Base-by-base conservation (phyloP, 768 basidiomycete genomes). In the Tylopilus rubrobrunneus region DNA sequence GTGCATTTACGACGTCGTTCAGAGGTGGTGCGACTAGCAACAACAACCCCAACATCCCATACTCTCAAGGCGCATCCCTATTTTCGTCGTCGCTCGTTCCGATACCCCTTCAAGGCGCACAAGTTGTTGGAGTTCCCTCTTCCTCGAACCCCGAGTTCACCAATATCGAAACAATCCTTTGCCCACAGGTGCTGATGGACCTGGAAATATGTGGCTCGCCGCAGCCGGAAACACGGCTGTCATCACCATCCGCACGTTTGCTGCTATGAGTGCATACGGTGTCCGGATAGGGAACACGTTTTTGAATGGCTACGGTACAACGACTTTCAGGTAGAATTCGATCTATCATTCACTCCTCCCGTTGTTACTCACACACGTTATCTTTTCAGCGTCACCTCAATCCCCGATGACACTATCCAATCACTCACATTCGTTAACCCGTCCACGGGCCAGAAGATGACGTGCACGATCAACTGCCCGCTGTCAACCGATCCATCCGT, bases 241-340 rank as follows among this genome's bases (percentile, higher is more conserved):
- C 51, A 80, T 98, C 59, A 92, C 87, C 28, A 75, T 92, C 42
- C 78, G 87, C 53, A 79, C 85, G n/a, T 90, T 87, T 65, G 74
- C 83, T 27, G 87, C 78, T 64, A 80, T 90, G 52, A 83, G 80
- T 46, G 88, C 84, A 4, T 84, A 77, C 52, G 97, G 96, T 6
- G 67, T 98, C 45, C 84, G 97, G 44, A 74, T 99, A 28, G 95
- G 93, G 27, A 98, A 99, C 72, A 95, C 93, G 8, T 91, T 96
- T 70, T 77, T 85, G 57, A 71, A 77, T 48, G 81, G 85, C 49
- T 85, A 89, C 60, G 88, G 93, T 40, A 96, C 96, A 1, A 89
- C 83, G n/a, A 79, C 76, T 5, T 99, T 99, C 72, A 87, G 81
- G 95, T 95, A 69, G 42, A 45, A 12, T 45, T 33, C 33, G 31